These are phyloP conservation scores for Mariannaea sp. DNA, from an alignment of 2,329 filamentous ascomycete species.

Conservation along the genomic window DNA sequence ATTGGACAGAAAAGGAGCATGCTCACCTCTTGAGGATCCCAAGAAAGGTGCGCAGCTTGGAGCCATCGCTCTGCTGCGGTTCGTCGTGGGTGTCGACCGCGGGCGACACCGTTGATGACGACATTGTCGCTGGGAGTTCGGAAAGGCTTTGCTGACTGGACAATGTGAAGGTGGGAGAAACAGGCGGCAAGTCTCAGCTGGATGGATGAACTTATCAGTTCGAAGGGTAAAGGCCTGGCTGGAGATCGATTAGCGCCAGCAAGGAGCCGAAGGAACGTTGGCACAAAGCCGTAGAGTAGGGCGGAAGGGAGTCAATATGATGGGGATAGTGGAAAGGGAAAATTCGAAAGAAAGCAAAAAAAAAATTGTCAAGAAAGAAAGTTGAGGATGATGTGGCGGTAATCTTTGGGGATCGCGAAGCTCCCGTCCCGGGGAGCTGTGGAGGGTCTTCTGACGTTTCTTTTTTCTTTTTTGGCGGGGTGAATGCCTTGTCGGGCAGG, in stretches of 20 bases:
- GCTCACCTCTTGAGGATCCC: conserved; percentile 85
- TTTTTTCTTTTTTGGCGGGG: too few species aligned
- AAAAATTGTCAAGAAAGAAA: too few species aligned
- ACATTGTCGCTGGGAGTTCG: conserved; percentile 39
- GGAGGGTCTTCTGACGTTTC: conserved; percentile 35
- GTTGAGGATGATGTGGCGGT: conserved; percentile 24
- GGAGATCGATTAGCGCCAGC: conserved; percentile 11
- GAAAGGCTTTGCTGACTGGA: conserved; percentile 14
- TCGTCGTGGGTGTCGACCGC: conserved; percentile 48
- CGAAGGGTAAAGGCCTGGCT: neutral
- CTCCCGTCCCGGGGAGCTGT: conserved; percentile 22
- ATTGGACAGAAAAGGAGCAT: conserved; percentile 1
- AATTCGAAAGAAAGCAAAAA: too few species aligned
- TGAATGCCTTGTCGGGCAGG: conserved; percentile 4
- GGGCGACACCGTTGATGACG: conserved; percentile 44
- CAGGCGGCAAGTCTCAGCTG: conserved; percentile 6
- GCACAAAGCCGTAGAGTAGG: neutral
- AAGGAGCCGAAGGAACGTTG: conserved; percentile 4
- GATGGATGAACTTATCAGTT: neutral
- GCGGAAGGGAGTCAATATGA: conserved; percentile 3
- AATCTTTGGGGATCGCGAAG: conserved; percentile 34
- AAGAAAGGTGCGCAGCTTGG: conserved; percentile 87
- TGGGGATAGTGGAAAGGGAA: conserved; percentile 9
- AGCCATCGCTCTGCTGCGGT: conserved; percentile 70
- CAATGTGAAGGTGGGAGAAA: neutral